Conservation (phyloP, 495 filamentous ascomycete species). For the Penicillium verhagenii region DNA sequence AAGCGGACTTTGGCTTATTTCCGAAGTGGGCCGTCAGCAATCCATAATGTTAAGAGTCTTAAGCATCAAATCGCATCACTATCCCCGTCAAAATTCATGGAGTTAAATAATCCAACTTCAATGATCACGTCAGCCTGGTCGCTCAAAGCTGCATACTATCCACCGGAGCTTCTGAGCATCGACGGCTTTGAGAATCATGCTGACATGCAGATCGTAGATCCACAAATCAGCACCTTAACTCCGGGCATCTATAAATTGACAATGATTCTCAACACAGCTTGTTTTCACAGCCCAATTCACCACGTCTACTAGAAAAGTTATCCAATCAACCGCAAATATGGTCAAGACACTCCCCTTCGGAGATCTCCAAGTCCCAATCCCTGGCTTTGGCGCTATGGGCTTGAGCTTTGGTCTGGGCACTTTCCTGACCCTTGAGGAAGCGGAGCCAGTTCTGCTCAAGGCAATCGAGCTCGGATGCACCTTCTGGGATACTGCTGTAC, state of each 20-base stretch:
- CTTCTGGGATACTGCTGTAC: conserved; percentile 54
- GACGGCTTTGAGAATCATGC: neutral
- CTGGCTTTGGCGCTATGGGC: conserved; percentile 50
- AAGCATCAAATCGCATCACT: too few species aligned
- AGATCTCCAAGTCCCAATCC: conserved; percentile 37
- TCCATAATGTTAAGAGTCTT: too few species aligned
- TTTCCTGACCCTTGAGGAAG: conserved; percentile 42
- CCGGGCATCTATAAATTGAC: neutral
- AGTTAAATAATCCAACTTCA: too few species aligned
- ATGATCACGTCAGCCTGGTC: too few species aligned
- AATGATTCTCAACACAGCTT: too few species aligned
- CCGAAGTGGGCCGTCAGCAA: too few species aligned
- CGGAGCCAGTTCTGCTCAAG: conserved; percentile 50
- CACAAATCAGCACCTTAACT: neutral
- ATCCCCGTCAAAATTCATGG: too few species aligned
- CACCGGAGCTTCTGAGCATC: neutral
- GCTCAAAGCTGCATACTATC: too few species aligned
- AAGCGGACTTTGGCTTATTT: too few species aligned
- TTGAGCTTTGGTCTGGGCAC: conserved; percentile 42
- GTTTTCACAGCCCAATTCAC: too few species aligned
- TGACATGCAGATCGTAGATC: neutral
- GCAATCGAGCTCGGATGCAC: conserved; percentile 52
- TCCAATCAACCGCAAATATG: conserved; percentile 27
- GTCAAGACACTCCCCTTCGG: conserved; percentile 43
- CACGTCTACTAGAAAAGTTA: too few species aligned